phyloP scores from a whole-genome alignment of 2,329 filamentous ascomycete species.

The Seiridium unicorne region DNA sequence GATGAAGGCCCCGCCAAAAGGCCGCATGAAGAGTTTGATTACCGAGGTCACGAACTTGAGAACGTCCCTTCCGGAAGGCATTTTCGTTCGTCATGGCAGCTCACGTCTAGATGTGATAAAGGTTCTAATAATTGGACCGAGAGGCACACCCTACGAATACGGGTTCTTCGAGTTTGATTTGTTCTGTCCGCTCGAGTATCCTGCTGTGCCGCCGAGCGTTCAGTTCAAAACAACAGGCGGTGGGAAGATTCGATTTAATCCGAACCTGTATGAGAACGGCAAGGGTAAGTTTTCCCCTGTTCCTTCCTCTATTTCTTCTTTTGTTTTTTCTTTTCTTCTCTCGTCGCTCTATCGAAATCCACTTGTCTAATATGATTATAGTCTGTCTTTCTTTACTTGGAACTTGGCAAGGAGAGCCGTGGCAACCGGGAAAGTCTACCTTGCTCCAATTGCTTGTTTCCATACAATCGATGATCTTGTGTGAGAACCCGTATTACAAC shows the following conservation, averaged over 20 bases:
- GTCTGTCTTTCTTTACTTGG: constrained; percentile 50
- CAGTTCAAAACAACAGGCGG: constrained; percentile 43
- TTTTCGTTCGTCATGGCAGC: constrained; percentile 45
- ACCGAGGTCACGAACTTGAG: constrained; percentile 43
- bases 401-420: constrained; percentile 45
- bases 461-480: constrained; percentile 58
- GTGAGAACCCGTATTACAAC: constrained; percentile 52
- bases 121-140: constrained; percentile 46
- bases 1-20: constrained; percentile 18
- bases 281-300: constrained; percentile 31
- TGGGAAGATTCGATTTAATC: constrained; percentile 42
- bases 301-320: neutral
- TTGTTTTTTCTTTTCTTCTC: neutral
- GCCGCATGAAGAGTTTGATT: constrained; percentile 47
- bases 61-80: constrained; percentile 46
- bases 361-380: neutral
- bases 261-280: constrained; percentile 49
- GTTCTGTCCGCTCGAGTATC: constrained; percentile 40
- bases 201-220: constrained; percentile 37
- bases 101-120: constrained; percentile 50
- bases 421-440: constrained; percentile 45
- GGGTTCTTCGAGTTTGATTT: constrained; percentile 56
- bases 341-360: neutral
- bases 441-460: constrained; percentile 52
- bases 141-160: constrained; percentile 50